Base-by-base conservation (phyloP, 2,329 filamentous ascomycete genomes). In the Didymella segeticola region DNA sequence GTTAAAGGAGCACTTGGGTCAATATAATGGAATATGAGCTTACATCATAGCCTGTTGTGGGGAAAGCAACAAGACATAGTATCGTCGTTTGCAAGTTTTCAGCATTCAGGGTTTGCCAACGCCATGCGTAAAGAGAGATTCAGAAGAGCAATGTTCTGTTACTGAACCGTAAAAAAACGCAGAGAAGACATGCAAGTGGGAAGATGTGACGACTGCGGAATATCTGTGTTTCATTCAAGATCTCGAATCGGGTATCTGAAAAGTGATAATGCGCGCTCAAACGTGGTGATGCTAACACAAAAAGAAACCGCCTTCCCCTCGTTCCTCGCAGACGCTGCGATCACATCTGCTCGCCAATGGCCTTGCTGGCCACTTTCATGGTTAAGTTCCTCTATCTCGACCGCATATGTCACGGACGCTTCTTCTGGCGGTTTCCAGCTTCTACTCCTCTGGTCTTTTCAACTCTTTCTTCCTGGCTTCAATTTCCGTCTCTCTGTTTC, bases 221-320 rank as follows among this genome's bases (percentile, higher is more conserved):
- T 49, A 49, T 49, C 47, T 36, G 47, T 49, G 30, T 43, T 30
- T 49, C 37, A 49, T 49, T 49, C 38, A 49, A 43, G 47, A 49
- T 49, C 47, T 49, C 30, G 38, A 43, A 49, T 49, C 17, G 38
- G 47, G 47, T 49, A 49, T 49, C 47, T 49, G 47, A 42, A 49
- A 49, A 43, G 38, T 37, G 47, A 49, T 49, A 49, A 49, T 49
- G 47, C 47, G 38, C 47, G 47, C 47, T 49, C 47, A 36, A 49
- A 49, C 47, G 47, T 36, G 42, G 47, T 36, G 38, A 49, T 49
- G 47, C 47, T 36, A 25, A 49, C 30, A 42, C 29, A 42, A 49
- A 30, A 23, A 17, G 30, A 49, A 37, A 22, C 29, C 33, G 19
- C 23, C n/a, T n/a, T 15, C 14, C 29, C 23, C 17, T 17, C 5